Conservation (phyloP, 805 yeast genomes). For the Wickerhamiella bombiphila region DNA sequence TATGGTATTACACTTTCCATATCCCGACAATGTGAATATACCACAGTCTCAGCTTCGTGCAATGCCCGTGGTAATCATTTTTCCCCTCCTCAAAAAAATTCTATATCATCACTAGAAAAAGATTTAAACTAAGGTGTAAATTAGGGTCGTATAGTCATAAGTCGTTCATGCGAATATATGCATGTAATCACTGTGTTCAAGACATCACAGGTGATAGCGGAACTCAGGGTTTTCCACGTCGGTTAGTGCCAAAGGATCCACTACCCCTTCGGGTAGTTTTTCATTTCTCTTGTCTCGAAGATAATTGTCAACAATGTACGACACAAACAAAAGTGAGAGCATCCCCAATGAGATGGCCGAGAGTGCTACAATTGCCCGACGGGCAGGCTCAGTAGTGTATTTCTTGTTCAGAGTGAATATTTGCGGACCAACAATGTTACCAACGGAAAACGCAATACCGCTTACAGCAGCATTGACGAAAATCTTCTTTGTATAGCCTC, state of each 20-base stretch:
- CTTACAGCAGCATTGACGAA: conserved; percentile 38
- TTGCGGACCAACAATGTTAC: conserved; percentile 61
- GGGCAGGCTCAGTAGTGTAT: conserved; percentile 48
- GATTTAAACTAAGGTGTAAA: no score
- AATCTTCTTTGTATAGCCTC: conserved; percentile 61
- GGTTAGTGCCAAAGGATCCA: conserved; percentile 33
- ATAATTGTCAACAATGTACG: conserved; percentile 27
- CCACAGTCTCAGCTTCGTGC: no score
- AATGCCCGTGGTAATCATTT: no score
- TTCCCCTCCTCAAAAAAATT: no score
- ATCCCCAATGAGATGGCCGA: conserved; percentile 31
- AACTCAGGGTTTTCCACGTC: conserved; percentile 38
- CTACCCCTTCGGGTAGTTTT: conserved; percentile 7
- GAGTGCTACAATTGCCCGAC: conserved; percentile 40
- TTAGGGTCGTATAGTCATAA: no score
- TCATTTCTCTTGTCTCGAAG: conserved; percentile 23
- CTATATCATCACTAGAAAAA: no score
- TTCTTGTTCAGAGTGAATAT: conserved; percentile 43
- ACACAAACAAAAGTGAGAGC: conserved; percentile 19
- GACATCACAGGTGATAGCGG: conserved; percentile 28
- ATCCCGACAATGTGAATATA: no score
- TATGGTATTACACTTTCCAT: no score
- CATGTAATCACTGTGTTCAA: no score
- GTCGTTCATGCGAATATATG: no score
- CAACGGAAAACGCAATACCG: conserved; percentile 52